phyloP scores from a whole-genome alignment of 495 filamentous ascomycete genomes.

The Corynascus novoguineensis region DNA sequence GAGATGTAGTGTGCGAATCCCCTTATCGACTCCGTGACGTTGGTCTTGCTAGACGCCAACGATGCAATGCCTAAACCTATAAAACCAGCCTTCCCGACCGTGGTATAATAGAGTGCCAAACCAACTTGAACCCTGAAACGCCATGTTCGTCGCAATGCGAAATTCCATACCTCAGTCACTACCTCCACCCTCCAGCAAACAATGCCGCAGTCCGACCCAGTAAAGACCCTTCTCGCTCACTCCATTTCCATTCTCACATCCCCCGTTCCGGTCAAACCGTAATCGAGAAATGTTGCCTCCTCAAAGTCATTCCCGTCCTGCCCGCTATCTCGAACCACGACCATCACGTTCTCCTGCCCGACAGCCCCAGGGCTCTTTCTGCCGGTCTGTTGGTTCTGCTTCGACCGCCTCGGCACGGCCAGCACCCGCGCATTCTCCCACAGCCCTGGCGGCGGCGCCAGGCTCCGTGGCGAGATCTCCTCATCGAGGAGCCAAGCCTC shows the following conservation, averaged over 20 bases:
- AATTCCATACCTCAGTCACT: background rate
- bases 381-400: conserved; percentile 4
- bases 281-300: conserved; percentile 49
- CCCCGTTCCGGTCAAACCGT: conserved; percentile 18
- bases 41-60: background rate
- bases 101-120: conserved; percentile 13
- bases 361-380: background rate
- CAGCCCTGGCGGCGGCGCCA: conserved; percentile 24
- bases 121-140: conserved; percentile 4
- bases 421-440: conserved; percentile 29
- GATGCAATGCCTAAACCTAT: conserved; percentile 7
- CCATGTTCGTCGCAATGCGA: conserved; percentile 1
- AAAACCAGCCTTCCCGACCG: background rate
- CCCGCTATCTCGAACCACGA: conserved; percentile 8
- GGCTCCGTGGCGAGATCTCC: conserved; percentile 36
- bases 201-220: background rate
- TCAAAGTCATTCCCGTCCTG: conserved; percentile 45
- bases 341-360: conserved; percentile 34
- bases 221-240: conserved; percentile 3
- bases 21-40: background rate
- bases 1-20: background rate
- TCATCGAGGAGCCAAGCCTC: conserved; percentile 24
- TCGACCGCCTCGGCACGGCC: conserved; percentile 35
- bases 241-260: conserved; percentile 22
- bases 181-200: too few species aligned